A percentile compares a stretch with the other conserved stretches of the same genome.
Conservation (phyloP, 805 yeast species). For the Saturnispora serradocipensis region DNA sequence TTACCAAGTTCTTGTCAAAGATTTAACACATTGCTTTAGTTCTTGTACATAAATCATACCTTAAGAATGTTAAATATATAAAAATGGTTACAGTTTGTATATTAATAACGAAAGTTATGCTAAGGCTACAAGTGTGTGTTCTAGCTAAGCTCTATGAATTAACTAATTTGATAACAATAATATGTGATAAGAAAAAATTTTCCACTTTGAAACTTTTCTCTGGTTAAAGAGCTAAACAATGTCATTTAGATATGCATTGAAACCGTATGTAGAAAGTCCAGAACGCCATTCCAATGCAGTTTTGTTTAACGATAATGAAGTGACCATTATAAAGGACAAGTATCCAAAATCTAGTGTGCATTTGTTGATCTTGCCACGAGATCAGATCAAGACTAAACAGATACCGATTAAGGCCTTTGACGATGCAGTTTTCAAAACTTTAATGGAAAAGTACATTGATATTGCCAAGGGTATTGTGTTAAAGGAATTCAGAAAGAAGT, state of each 20-base stretch:
- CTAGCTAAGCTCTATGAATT: too few species aligned
- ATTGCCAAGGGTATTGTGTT: slow-evolving; percentile 25
- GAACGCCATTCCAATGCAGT: slow-evolving; percentile 30
- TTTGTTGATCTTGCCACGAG: slow-evolving; percentile 51
- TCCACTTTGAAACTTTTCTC: background rate
- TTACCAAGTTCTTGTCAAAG: slow-evolving; percentile 46
- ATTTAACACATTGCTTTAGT: background rate
- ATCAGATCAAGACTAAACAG: slow-evolving; percentile 28
- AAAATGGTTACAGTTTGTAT: background rate
- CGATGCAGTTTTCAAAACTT: slow-evolving; percentile 24
- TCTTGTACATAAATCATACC: background rate
- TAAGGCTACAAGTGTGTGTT: background rate
- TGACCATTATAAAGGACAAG: slow-evolving; percentile 47
- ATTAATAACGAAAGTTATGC: background rate
- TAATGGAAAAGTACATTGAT: slow-evolving; percentile 28
- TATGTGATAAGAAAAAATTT: background rate
- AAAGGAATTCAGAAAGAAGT: slow-evolving; percentile 13
- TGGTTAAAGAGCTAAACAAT: slow-evolving; percentile 18
- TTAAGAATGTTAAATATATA: background rate
- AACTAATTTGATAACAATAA: too few species aligned
- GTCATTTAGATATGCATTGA: slow-evolving; percentile 43
- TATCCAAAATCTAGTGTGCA: slow-evolving; percentile 61
- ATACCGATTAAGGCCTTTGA: slow-evolving; percentile 48
- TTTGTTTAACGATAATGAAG: slow-evolving; percentile 41
- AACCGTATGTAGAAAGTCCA: slow-evolving; percentile 41